These are phyloP conservation scores for Emericellopsis atlantica DNA, from an alignment of 2,329 filamentous ascomycete species.

Conservation along the genomic window DNA sequence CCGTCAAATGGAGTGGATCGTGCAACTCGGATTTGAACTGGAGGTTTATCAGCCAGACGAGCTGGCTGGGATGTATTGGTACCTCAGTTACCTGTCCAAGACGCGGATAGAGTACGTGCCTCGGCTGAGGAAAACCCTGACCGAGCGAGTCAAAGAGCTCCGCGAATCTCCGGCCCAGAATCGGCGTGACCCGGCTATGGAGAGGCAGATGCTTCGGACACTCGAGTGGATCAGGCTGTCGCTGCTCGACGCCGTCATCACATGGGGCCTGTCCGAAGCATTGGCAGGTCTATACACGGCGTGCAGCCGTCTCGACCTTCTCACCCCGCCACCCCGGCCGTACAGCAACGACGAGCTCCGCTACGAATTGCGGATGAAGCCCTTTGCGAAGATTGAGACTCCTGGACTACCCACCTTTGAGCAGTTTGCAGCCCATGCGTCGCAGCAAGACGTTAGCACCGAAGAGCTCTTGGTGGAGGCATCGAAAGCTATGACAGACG, in stretches of 20 bases:
- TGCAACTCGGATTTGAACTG: constrained; percentile 90
- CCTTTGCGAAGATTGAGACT: constrained; percentile 57
- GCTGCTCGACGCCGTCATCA: constrained; percentile 53
- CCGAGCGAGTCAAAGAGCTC: constrained; percentile 7
- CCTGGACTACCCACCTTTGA: constrained; percentile 55
- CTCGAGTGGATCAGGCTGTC: constrained; percentile 45
- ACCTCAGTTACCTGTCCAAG: constrained; percentile 62
- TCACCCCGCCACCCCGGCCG: constrained; percentile 40
- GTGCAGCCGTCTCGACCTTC: constrained; percentile 42
- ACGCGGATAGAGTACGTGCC: constrained; percentile 58
- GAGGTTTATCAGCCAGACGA: constrained; percentile 82
- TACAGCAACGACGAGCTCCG: constrained; percentile 58
- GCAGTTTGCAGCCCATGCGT: constrained; percentile 37
- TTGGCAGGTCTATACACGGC: constrained; percentile 52
- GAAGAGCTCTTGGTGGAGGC: constrained; percentile 30
- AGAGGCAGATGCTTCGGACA: constrained; percentile 32
- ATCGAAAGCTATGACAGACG: constrained; percentile 29
- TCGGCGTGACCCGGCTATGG: constrained; percentile 12
- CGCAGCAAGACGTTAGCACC: constrained; percentile 23
- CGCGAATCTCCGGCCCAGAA: constrained; percentile 4
- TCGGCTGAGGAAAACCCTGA: constrained; percentile 30
- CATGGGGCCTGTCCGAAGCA: constrained; percentile 40
- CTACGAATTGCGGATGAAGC: constrained; percentile 79
- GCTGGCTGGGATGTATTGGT: constrained; percentile 81
- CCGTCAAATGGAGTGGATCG: constrained; percentile 72